A percentile compares a stretch with the other conserved stretches of the same genome.
These are phyloP conservation scores for Fusarium avenaceum DNA, from an alignment of 2,329 filamentous ascomycete genomes.

Conservation along the genomic window DNA sequence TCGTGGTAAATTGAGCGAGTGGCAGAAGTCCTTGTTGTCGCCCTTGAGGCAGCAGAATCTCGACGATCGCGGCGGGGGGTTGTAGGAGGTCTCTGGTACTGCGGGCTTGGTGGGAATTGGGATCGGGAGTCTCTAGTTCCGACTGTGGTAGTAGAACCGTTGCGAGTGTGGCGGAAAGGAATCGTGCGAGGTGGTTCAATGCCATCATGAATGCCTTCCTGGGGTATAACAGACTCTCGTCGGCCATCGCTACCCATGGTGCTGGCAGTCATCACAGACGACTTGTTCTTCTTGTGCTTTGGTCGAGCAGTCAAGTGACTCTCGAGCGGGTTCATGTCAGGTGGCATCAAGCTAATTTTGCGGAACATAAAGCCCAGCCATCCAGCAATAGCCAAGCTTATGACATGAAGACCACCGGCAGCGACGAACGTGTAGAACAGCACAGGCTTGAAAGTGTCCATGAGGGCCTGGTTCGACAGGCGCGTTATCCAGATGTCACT, in stretches of 20 bases:
- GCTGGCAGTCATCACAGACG: slow-evolving; percentile 64
- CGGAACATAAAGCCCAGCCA: slow-evolving; percentile 85
- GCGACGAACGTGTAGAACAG: slow-evolving; percentile 77
- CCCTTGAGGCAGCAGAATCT: slow-evolving; percentile 59
- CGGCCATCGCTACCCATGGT: slow-evolving; percentile 67
- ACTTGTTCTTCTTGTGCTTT: slow-evolving; percentile 80
- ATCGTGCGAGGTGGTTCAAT: slow-evolving; percentile 68
- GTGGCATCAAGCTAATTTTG: slow-evolving; percentile 84
- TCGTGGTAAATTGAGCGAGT: slow-evolving; percentile 55
- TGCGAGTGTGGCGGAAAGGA: slow-evolving; percentile 85
- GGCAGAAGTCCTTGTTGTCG: slow-evolving; percentile 64
- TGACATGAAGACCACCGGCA: slow-evolving; percentile 75
- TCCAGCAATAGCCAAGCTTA: slow-evolving; percentile 77
- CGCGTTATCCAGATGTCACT: slow-evolving; percentile 74
- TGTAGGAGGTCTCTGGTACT: slow-evolving; percentile 64
- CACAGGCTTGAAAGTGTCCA: slow-evolving; percentile 72
- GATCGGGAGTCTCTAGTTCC: slow-evolving; percentile 66
- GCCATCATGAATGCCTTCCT: slow-evolving; percentile 62
- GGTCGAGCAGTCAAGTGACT: slow-evolving; percentile 81
- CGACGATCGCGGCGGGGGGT: slow-evolving; percentile 61
- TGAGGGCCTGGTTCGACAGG: slow-evolving; percentile 68
- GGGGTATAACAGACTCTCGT: slow-evolving; percentile 59
- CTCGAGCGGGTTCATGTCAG: slow-evolving; percentile 96
- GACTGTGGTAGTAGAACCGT: slow-evolving; percentile 70
- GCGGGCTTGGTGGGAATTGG: slow-evolving; percentile 66